Evolutionary conservation across 164 flowering plant species (phyloP), one percentile per base, ranked within the genome.

Genomic region (Liriodendron chinense): DNA sequence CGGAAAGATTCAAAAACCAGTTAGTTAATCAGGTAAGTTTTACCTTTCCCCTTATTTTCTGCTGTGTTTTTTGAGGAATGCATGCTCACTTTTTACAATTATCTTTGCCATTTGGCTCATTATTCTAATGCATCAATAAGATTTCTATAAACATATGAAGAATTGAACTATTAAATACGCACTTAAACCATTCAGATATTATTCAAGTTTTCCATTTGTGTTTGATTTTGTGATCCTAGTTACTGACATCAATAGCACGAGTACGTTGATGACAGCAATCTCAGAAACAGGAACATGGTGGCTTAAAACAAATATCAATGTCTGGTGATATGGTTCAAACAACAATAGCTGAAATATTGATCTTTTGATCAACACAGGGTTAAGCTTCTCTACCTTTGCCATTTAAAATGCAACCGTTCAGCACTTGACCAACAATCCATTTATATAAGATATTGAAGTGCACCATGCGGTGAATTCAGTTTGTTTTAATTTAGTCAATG

Each of bases 1-100:
- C 99, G 64, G 99, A 94, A 81, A 90, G 87, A 76, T 96, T 96
- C 79, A 96, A 89, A 77, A 91, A 92, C 65, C 98, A 94, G 84
- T 71, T 94, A 25, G 85, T 84, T 68, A 96, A 96, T 80, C 99
- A 96, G 99, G 99, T 93, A 82, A 2, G 6, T 47, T 76, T 48
- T 18, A 69, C 20, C 26, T n/a, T n/a, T 9, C 3, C n/a, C 47
- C 3, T 47, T 20, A n/a, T 18, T 49, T 70, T 49, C 18, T 6
- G 18, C 3, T 25, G 43, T 26, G 13, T 24, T 64, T 64, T 14
- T 0, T 64, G 25, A 4, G 7, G 43, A 34, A 34, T 34, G 43
- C 22, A 63, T 63, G 24, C 66, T 18, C 22, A 8, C 26, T 9
- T 5, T 3, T 67, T 67, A 18, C 7, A 26, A 26, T 1, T 6